phyloP scores from a whole-genome alignment of 495 filamentous ascomycete genomes.

The Clavariopsis aquatica region DNA sequence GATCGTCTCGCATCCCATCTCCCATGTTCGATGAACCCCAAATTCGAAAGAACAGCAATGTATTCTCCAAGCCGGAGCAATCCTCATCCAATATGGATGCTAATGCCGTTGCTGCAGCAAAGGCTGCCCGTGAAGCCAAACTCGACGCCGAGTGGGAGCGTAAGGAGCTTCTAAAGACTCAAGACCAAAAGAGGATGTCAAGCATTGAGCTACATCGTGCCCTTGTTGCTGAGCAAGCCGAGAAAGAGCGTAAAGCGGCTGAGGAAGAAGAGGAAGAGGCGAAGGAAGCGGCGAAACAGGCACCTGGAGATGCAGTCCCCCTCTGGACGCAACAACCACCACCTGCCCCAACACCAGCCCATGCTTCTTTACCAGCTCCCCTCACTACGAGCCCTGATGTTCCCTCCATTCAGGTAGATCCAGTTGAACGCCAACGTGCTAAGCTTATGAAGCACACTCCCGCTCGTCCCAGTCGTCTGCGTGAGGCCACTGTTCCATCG shows the following conservation, averaged over 20 bases:
- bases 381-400: neutral
- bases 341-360: conserved; percentile 11
- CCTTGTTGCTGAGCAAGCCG: neutral
- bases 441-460: conserved; percentile 25
- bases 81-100: neutral
- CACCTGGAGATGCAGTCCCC: neutral
- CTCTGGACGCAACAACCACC: conserved; percentile 22
- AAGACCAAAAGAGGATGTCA: neutral
- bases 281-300: neutral
- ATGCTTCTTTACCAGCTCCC: conserved; percentile 19
- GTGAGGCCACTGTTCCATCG: conserved; percentile 18
- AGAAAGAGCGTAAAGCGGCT: neutral
- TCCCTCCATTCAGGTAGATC: neutral
- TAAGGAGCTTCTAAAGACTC: neutral
- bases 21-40: conserved; percentile 15
- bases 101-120: neutral
- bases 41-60: neutral
- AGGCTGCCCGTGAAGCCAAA: neutral
- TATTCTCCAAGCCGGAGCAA: neutral
- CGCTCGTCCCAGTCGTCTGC: conserved; percentile 20
- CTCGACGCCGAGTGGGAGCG: neutral
- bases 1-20: conserved; percentile 8
- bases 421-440: conserved; percentile 12
- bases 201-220: neutral
- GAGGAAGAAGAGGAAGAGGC: neutral